Conservation (phyloP, 768 basidiomycete species). For the Cyclocybe aegerita region DNA sequence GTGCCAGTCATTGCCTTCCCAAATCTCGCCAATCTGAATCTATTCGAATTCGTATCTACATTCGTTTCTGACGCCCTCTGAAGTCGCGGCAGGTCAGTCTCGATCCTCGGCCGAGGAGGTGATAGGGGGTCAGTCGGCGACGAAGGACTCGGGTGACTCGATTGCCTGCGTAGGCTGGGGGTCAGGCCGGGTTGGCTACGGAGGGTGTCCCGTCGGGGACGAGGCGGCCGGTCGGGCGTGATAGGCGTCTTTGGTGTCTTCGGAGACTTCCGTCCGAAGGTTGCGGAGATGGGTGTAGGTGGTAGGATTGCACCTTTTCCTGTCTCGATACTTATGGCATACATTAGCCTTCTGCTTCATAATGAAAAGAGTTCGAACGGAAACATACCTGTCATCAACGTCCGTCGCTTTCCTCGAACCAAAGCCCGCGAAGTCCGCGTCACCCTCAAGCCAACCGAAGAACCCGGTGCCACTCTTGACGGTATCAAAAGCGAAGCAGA, state of each 20-base stretch:
- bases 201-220: too few species aligned
- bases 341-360: too few species aligned
- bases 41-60: slow-evolving; percentile 33
- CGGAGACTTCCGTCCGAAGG: too few species aligned
- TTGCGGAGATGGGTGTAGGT: background rate
- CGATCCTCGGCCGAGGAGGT: too few species aligned
- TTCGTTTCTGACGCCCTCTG: slow-evolving; percentile 1
- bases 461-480: slow-evolving; percentile 40
- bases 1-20: slow-evolving; percentile 78
- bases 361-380: too few species aligned
- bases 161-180: too few species aligned
- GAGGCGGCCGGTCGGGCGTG: too few species aligned
- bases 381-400: slow-evolving; percentile 12
- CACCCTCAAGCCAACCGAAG: slow-evolving; percentile 76
- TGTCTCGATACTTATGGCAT: too few species aligned
- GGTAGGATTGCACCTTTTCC: slow-evolving; percentile 4
- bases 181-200: too few species aligned
- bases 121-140: too few species aligned
- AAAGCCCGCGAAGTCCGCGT: slow-evolving; percentile 20
- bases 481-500: slow-evolving; percentile 67
- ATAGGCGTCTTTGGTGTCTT: too few species aligned
- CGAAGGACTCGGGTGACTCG: too few species aligned
- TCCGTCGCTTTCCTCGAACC: background rate
- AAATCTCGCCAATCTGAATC: slow-evolving; percentile 63
- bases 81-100: background rate